A percentile compares a stretch with the other conserved stretches of the same genome.
Evolutionary conservation across 2,329 filamentous ascomycete species (phyloP).

Genomic region (Calycina herbarum): DNA sequence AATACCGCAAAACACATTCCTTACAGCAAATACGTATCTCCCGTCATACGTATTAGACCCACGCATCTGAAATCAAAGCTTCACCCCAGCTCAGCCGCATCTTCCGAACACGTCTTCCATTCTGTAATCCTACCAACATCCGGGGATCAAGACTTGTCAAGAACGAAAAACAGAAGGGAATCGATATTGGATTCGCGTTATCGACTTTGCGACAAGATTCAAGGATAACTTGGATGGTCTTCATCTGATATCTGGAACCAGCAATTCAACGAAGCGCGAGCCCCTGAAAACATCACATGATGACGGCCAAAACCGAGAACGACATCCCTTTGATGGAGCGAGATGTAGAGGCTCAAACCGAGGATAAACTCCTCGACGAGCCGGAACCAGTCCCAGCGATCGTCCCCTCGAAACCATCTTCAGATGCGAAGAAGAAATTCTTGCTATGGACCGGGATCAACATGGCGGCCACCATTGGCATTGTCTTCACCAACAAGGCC

Average conservation of each 20-base stretch:
- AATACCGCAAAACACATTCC: constrained; percentile 5
- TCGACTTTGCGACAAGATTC: neutral
- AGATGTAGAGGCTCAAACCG: constrained; percentile 22
- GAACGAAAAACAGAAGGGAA: neutral
- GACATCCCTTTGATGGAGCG: constrained; percentile 26
- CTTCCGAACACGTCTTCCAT: constrained; percentile 13
- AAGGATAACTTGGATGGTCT: neutral
- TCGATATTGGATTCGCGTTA: neutral
- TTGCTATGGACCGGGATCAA: constrained; percentile 26
- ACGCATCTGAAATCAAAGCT: neutral
- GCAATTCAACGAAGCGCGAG: neutral
- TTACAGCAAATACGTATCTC: neutral
- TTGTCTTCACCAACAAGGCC: constrained; percentile 35
- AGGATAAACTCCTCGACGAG: constrained; percentile 17
- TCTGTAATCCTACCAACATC: neutral
- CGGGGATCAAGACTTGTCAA: neutral
- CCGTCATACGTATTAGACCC: neutral
- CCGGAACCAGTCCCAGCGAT: constrained; percentile 8
- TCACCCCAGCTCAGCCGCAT: constrained; percentile 10
- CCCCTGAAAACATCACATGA: constrained; percentile 19
- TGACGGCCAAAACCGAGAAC: constrained; percentile 23
- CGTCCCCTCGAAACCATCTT: constrained; percentile 10
- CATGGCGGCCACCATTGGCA: constrained; percentile 32
- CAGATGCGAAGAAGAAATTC: constrained; percentile 11
- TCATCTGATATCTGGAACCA: neutral